Conservation (phyloP, 2,329 filamentous ascomycete species). For the Tolypocladium cylindrosporum region DNA sequence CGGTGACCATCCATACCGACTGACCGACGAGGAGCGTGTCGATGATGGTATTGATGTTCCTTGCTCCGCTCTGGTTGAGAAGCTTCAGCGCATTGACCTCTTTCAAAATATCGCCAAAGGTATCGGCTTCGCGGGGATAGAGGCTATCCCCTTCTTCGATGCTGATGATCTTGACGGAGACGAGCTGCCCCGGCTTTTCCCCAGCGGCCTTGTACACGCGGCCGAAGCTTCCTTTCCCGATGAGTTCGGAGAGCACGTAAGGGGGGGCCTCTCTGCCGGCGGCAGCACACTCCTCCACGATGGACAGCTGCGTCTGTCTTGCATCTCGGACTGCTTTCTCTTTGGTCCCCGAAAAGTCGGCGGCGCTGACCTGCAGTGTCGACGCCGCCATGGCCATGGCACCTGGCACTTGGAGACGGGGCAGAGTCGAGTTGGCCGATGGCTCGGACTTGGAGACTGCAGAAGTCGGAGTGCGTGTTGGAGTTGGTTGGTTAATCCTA, state of each 20-base stretch:
- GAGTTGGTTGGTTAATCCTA: no score
- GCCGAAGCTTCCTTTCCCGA: conserved; percentile 65
- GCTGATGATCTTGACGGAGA: conserved; percentile 78
- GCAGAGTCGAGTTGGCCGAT: no score
- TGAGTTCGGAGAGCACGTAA: conserved; percentile 61
- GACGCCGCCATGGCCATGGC: conserved; percentile 18
- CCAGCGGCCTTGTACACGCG: conserved; percentile 59
- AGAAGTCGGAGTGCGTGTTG: no score
- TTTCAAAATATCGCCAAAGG: conserved; percentile 59
- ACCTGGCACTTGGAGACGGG: no score
- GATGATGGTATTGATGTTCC: conserved; percentile 73
- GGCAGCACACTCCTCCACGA: conserved; percentile 51
- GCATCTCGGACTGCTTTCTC: conserved; percentile 59
- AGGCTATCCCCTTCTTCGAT: conserved; percentile 67
- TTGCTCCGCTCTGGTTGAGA: conserved; percentile 64
- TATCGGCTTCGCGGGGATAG: conserved; percentile 54
- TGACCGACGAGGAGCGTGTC: conserved; percentile 69
- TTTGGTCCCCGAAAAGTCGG: conserved; percentile 36
- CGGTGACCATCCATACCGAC: conserved; percentile 80
- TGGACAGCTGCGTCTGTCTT: conserved; percentile 54
- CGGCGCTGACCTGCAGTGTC: conserved; percentile 30
- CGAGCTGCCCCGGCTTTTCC: conserved; percentile 38
- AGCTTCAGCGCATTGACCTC: conserved; percentile 61
- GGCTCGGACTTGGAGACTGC: no score
- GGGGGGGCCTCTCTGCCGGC: conserved; percentile 50